Percentiles rank a stretch among this genome's conserved stretches.
These are phyloP conservation scores for Veloboletus limbatus DNA, from an alignment of 1,284 basidiomycete genomes.

Conservation along the genomic window DNA sequence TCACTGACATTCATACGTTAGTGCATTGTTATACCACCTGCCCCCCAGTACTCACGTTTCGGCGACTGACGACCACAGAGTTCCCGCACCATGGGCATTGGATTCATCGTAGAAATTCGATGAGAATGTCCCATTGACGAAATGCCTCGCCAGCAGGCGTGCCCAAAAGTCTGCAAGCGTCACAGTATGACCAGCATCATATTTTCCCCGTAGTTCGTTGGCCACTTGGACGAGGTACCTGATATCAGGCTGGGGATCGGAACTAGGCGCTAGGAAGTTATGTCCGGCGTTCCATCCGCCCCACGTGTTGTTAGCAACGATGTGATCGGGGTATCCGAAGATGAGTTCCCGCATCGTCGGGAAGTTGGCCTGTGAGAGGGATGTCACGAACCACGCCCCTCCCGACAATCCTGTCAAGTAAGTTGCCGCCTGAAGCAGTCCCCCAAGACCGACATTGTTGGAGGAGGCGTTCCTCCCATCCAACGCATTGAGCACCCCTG, in stretches of 20 bases:
- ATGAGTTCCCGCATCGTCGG: constrained; percentile 39
- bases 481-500: constrained; percentile 47
- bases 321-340: constrained; percentile 32
- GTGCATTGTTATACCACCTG: not conserved
- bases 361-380: constrained; percentile 40
- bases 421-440: constrained; percentile 46
- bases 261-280: constrained; percentile 24
- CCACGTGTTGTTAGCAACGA: constrained; percentile 20
- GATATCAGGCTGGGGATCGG: constrained; percentile 10
- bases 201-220: constrained; percentile 35
- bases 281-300: constrained; percentile 38
- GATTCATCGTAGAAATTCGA: constrained; percentile 34
- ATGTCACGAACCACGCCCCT: constrained; percentile 39
- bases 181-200: constrained; percentile 29
- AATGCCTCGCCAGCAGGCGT: constrained; percentile 38
- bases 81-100: constrained; percentile 36
- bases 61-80: constrained; percentile 35
- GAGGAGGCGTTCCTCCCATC: constrained; percentile 48
- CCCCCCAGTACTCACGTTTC: constrained; percentile 27
- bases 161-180: constrained; percentile 38
- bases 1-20: constrained; percentile 20
- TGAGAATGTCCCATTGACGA: constrained; percentile 38
- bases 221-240: constrained; percentile 26
- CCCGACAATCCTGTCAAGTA: constrained; percentile 48
- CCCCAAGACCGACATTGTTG: constrained; percentile 42